Conservation (phyloP, 495 filamentous ascomycete genomes). For the Aspergillus mulundensis region DNA sequence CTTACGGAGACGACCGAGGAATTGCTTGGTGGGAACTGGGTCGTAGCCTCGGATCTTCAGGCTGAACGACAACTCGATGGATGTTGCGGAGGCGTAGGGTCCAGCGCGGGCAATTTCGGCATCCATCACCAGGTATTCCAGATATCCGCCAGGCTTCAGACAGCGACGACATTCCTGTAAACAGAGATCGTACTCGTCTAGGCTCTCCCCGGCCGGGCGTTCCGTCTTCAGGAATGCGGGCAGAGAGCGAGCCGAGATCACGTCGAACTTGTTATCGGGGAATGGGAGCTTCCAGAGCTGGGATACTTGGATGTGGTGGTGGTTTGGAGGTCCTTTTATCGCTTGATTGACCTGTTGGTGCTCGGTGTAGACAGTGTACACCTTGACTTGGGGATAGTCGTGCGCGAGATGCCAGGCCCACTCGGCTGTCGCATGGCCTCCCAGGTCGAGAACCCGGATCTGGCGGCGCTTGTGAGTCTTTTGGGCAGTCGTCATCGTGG, state of each 20-base stretch:
- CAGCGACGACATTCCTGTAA: conserved; percentile 82
- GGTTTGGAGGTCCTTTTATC: conserved; percentile 79
- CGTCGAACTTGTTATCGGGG: conserved; percentile 81
- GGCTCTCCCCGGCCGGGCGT: conserved; percentile 44
- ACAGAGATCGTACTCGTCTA: conserved; percentile 85
- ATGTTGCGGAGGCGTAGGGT: conserved; percentile 68
- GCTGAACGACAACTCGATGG: conserved; percentile 83
- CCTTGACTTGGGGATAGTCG: conserved; percentile 75
- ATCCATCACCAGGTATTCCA: conserved; percentile 88
- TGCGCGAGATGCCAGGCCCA: conserved; percentile 94
- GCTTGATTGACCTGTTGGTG: conserved; percentile 62
- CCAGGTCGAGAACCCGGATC: conserved; percentile 76
- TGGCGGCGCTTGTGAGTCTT: conserved; percentile 17
- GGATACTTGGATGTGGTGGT: conserved; percentile 71
- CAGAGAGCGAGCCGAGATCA: conserved; percentile 86
- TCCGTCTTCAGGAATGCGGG: conserved; percentile 73
- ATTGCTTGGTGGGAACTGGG: conserved; percentile 71
- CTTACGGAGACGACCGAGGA: conserved; percentile 67
- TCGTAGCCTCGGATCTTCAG: conserved; percentile 87
- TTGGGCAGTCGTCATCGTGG: conserved; percentile 4
- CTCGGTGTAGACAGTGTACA: conserved; percentile 80
- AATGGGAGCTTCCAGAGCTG: conserved; percentile 81
- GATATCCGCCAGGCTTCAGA: conserved; percentile 85
- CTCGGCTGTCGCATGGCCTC: conserved; percentile 77
- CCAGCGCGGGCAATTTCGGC: conserved; percentile 83